These are phyloP conservation scores for Haplosporangium sp. DNA, from an alignment of 371 early-diverging fungal genomes.

Conservation along the genomic window DNA sequence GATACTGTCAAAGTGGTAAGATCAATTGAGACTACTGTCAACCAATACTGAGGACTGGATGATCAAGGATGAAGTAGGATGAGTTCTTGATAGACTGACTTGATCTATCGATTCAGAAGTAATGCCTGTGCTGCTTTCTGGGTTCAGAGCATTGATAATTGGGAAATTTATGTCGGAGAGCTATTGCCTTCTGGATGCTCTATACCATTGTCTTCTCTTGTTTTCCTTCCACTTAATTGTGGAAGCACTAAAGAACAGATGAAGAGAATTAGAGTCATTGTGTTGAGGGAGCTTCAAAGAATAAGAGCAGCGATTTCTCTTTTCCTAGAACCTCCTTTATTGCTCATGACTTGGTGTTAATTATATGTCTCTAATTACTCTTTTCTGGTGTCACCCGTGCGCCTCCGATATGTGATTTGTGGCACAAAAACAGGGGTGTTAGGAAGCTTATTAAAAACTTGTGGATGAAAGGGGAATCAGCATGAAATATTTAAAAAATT, in stretches of 20 bases:
- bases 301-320: constrained; percentile 2
- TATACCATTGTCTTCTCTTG: neutral
- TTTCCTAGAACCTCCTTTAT: constrained; percentile 10
- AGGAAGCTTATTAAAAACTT: neutral
- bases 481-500: neutral
- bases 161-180: neutral
- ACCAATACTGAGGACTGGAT: neutral
- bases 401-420: neutral
- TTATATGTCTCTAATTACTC: neutral
- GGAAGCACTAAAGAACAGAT: too few species aligned
- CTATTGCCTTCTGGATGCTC: neutral
- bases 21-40: neutral
- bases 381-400: constrained; percentile 2
- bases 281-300: neutral
- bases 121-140: neutral
- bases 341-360: neutral
- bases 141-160: neutral
- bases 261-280: neutral
- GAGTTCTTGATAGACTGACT: neutral
- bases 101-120: neutral
- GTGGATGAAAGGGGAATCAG: neutral
- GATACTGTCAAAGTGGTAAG: constrained; percentile 88
- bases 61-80: neutral
- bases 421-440: neutral
- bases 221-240: neutral